Evolutionary conservation across 2,329 filamentous ascomycete genomes (phyloP), one percentile per base, ranked within the genome.

Genomic region (Aspergillus sp.): DNA sequence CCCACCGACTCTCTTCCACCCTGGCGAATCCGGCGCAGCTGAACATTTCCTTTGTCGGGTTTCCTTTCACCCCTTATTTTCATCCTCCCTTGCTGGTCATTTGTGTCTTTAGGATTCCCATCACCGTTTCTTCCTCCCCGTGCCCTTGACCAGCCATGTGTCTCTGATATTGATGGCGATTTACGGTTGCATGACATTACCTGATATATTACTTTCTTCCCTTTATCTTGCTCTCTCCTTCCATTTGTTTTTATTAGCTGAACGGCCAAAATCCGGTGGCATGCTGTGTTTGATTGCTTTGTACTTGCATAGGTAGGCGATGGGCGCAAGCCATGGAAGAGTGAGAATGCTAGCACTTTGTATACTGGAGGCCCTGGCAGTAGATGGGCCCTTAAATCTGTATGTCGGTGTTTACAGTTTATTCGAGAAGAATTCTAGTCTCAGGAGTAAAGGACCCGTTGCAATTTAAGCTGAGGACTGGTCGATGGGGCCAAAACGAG

Each of bases 41-140:
- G 26, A 32, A 50, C 12, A 42, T 31, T 31, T 46, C 42, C 24
- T 54, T 60, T 46, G 58, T 32, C 55, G 32, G 52, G 16, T n/a
- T 49, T 53, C 54, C 52, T 51, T 57, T 11, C 54, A 52, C 54
- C 54, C 39, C 7, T 52, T 49, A 18, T 36, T 47, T 52, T 57
- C 18, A 49, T 57, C 47, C 52, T 49, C 50, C 20, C 31, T 51
- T 52, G 14, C n/a, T 26, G 45, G 49, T 56, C 29, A 36, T 52
- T 57, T 57, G 45, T 36, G 49, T 54, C 55, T 29, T 57, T 58
- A 62, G 60, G 60, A 64, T 60, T 64, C 60, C 62, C 60, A 57
- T 56, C 47, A 59, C 52, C 52, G 52, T 49, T 56, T 56, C 42
- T 57, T 56, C 53, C 36, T 56, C 54, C 46, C n/a, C 10, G 31